Percentiles rank a stretch among this genome's conserved stretches.
Evolutionary conservation across 1,284 basidiomycete species (phyloP).

Genomic region (Mycosarcoma maydis): DNA sequence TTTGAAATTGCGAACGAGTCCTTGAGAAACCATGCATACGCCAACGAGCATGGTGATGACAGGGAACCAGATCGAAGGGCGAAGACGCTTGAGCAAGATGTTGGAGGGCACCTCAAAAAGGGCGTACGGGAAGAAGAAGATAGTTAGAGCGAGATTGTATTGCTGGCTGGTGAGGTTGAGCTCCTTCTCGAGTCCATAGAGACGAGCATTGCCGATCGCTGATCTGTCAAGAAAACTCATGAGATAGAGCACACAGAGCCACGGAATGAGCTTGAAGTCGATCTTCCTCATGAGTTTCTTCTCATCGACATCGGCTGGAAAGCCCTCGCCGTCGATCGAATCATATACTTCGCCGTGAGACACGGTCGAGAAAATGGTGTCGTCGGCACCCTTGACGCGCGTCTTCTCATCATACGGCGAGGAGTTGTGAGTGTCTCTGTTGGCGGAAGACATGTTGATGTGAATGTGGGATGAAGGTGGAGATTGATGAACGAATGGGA

Average conservation of each 20-base stretch:
- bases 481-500: too few species aligned
- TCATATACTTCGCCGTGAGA: constrained; percentile 9
- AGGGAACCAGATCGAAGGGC: constrained; percentile 75
- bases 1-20: constrained; percentile 74
- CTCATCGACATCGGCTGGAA: constrained; percentile 51
- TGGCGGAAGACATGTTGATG: constrained; percentile 23
- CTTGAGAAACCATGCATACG: constrained; percentile 77
- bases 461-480: background rate
- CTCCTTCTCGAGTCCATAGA: constrained; percentile 43
- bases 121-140: constrained; percentile 59
- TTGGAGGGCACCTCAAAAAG: constrained; percentile 49
- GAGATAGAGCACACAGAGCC: constrained; percentile 55
- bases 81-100: constrained; percentile 74
- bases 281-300: constrained; percentile 61
- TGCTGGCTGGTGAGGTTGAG: constrained; percentile 31
- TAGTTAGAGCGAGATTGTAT: constrained; percentile 35
- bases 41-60: constrained; percentile 70
- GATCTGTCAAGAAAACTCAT: constrained; percentile 69
- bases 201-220: constrained; percentile 67
- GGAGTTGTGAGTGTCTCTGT: constrained; percentile 14
- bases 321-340: constrained; percentile 15
- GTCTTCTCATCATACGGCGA: constrained; percentile 19
- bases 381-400: constrained; percentile 10
- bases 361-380: constrained; percentile 12
- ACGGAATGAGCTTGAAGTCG: constrained; percentile 59